Base-by-base conservation (phyloP, 108 stramenopile species). In the Cyclotella sp. region DNA sequence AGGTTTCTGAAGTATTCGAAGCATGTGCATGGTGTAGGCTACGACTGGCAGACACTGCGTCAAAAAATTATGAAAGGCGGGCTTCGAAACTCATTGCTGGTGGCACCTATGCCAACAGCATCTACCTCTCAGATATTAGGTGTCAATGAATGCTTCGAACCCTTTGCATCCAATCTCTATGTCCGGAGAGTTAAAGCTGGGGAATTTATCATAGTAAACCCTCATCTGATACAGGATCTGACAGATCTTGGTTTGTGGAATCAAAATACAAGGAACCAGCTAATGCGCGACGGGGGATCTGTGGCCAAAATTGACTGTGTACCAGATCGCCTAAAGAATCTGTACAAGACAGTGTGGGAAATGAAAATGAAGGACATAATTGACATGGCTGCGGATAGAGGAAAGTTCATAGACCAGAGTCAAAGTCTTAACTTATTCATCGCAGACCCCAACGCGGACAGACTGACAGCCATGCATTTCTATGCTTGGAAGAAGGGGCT, bases 301-400 rank as follows among this genome's bases (percentile, higher is more conserved):
- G 89, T 97, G 13, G 92, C 89, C 28, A 88, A 94, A 76, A 92
- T 97, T 62, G 74, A 85, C 40, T 83, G 70, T 16, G 91, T 97
- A 49, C 95, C 96, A 8, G 68, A 88, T 45, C 74, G 81, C 42
- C 70, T 99, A 40, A 96, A 97, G 75, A 93, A 96, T 47, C 82
- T 99, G 0, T 99, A 99, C 90, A 98, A 96, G 72, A 99, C 98
- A 24, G 97, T 98, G 14, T 99, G 98, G 98, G 98, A 99, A 85
- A 96, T 98, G 75, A 93, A 92, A 77, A 97, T 98, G 95, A 93
- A 91, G 63, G 84, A 81, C 57, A 88, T 99, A 42, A 97, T 97
- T 47, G 96, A 96, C 63, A 96, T 97, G 97, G 97, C 98, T 60
- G 97, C 98, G 9, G 98, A 97, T 63, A 89, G 98, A 43, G 97